Evolutionary conservation across 345 rosid genomes (phyloP), one percentile per base, ranked within the genome.

Genomic region (Orychophragmus violaceus): DNA sequence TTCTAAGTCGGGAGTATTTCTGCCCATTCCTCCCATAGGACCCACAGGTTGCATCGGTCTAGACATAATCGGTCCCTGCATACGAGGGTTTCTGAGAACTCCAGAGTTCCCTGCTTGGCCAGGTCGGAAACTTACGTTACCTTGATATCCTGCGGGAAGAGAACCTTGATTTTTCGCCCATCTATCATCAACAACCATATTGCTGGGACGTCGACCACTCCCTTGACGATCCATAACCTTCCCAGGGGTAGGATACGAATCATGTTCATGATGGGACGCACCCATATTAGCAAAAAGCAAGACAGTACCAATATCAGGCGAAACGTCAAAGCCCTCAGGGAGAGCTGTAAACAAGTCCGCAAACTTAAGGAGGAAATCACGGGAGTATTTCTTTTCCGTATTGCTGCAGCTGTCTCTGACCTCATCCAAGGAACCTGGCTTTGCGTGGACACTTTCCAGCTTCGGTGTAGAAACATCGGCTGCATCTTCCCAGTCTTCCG

Each of bases 401-500:
- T 72, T 76, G 54, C 61, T 75, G 76, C 68, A 70, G 28, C 67
- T 82, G 74, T 79, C 81, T 64, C 74, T 56, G 46, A 56, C 76
- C 49, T 72, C 74, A 25, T 74, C 71, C 44, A 72, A 64, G 45
- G 61, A 51, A 36, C 79, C 79, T 60, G 63, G 68, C 68, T 62
- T 39, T 32, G 39, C 52, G 58, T 33, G 75, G 55, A 41, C 77
- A 44, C 66, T 41, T 77, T 82, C 93, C 81, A 95, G 58, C 61
- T 89, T 89, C 50, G 96, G 88, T 6, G 95, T 80, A 19, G 95
- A 88, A 24, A 85, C 74, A 62, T 91, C 99, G 10, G 90, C 96
- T 62, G 87, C 97, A 85, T 91, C 95, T 77, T 95, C 97, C 97
- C 99, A 95, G 78, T 95, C 91, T 79, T 91, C 97, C 9, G 80